These are phyloP conservation scores for Cryptococcus amylolentus DNA, from an alignment of 1,284 basidiomycete genomes.

Conservation along the genomic window DNA sequence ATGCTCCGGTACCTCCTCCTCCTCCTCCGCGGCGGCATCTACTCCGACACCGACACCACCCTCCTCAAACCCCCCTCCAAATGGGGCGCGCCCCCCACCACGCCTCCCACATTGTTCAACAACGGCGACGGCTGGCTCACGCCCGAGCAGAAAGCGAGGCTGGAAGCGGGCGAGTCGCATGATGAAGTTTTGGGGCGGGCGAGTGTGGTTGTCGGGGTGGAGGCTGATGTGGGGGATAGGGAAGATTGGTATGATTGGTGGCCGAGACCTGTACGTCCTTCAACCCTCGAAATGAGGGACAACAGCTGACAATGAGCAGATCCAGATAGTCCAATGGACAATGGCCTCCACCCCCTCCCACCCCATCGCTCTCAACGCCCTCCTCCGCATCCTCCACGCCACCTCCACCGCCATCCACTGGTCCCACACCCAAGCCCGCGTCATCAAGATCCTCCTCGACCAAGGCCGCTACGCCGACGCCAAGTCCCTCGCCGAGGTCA, in stretches of 20 bases:
- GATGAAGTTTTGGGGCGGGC: slow-evolving; percentile 33
- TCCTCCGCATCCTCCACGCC: slow-evolving; percentile 39
- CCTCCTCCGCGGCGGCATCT: slow-evolving; percentile 47
- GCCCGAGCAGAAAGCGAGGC: slow-evolving; percentile 12
- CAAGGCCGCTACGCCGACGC: slow-evolving; percentile 27
- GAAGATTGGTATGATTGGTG: slow-evolving; percentile 50
- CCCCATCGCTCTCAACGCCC: slow-evolving; percentile 40
- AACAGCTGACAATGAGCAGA: slow-evolving; percentile 16
- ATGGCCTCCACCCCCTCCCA: slow-evolving; percentile 43
- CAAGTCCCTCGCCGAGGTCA: slow-evolving; percentile 18
- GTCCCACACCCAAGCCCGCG: slow-evolving; percentile 21
- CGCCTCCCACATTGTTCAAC: slow-evolving; percentile 25
- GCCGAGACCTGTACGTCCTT: slow-evolving; percentile 44
- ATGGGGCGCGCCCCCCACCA: slow-evolving; percentile 36
- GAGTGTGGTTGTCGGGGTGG: slow-evolving; percentile 48
- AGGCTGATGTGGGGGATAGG: slow-evolving; percentile 49
- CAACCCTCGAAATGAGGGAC: background rate
- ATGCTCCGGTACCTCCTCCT: slow-evolving; percentile 46
- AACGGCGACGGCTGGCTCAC: slow-evolving; percentile 42
- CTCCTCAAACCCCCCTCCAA: slow-evolving; percentile 35
- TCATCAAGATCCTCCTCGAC: slow-evolving; percentile 19
- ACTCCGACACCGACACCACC: slow-evolving; percentile 48
- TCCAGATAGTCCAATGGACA: slow-evolving; percentile 52
- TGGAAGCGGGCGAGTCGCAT: slow-evolving; percentile 21
- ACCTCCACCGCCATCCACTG: slow-evolving; percentile 40